Evolutionary conservation across 2,329 filamentous ascomycete species (phyloP).

Genomic region (Scedosporium apiospermum): DNA sequence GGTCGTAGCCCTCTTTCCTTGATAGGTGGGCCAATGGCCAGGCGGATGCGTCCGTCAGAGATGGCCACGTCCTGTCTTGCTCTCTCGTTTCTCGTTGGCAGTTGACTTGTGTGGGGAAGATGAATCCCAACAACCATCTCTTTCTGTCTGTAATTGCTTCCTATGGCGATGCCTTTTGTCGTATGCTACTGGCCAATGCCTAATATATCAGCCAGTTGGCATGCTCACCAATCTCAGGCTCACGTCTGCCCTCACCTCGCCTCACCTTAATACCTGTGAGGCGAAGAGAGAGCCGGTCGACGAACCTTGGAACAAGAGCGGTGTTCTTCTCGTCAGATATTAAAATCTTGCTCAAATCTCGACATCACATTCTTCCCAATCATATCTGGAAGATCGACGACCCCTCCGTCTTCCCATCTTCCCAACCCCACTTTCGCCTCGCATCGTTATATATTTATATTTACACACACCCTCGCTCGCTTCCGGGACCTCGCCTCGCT

Average conservation of each 20-base stretch:
- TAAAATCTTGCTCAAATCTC: not conserved
- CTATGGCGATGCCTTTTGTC: constrained; percentile 8
- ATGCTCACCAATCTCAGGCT: not conserved
- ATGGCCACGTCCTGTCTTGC: not conserved
- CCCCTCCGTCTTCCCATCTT: not conserved
- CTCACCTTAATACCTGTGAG: not conserved
- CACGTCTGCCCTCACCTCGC: not conserved
- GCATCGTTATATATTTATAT: not conserved
- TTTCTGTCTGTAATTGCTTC: not conserved
- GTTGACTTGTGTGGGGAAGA: not conserved
- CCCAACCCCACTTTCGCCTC: not conserved
- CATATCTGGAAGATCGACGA: not conserved
- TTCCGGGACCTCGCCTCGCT: not conserved
- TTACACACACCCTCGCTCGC: not conserved
- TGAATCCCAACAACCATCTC: not conserved
- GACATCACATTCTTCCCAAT: not conserved
- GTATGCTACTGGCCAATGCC: constrained; percentile 11
- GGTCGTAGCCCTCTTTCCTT: not conserved
- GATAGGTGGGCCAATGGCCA: not conserved
- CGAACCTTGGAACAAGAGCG: not conserved
- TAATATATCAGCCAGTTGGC: not conserved
- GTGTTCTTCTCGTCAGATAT: not conserved
- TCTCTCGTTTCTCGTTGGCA: not conserved
- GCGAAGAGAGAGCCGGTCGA: not conserved
- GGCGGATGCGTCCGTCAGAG: not conserved